Conservation (phyloP, 257 asterid species). For the Parsonsia alboflavescens region DNA sequence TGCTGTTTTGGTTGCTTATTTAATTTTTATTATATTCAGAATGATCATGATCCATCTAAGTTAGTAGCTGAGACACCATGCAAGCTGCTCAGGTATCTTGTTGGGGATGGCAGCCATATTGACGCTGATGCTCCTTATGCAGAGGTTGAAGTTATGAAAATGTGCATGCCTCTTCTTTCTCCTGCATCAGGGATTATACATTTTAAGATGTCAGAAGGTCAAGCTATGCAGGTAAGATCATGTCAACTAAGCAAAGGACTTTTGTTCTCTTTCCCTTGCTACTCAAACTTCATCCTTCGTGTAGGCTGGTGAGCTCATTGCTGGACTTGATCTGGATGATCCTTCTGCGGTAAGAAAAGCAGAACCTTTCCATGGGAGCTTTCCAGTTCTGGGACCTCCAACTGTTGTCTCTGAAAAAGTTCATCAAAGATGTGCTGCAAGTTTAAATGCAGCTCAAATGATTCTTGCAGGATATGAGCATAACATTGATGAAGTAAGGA, state of each 20-base stretch:
- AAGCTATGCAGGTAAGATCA: slow-evolving; percentile 92
- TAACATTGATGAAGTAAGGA: slow-evolving; percentile 74
- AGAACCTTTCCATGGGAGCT: slow-evolving; percentile 86
- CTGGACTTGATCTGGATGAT: slow-evolving; percentile 92
- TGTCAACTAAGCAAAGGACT: slow-evolving; percentile 9
- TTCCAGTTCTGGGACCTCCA: slow-evolving; percentile 92
- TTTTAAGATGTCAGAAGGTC: slow-evolving; percentile 90
- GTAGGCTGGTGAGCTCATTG: slow-evolving; percentile 97
- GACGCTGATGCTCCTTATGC: slow-evolving; percentile 95
- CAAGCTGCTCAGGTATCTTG: slow-evolving; percentile 59
- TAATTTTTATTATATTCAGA: slow-evolving; percentile 40
- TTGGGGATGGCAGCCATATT: slow-evolving; percentile 63
- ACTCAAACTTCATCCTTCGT: slow-evolving; percentile 9
- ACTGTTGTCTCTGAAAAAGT: slow-evolving; percentile 95
- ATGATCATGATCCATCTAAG: slow-evolving; percentile 98
- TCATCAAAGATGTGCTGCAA: slow-evolving; percentile 97
- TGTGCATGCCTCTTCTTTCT: slow-evolving; percentile 99
- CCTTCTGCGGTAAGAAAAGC: slow-evolving; percentile 99
- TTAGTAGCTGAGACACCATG: slow-evolving; percentile 97
- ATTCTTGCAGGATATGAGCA: slow-evolving; percentile 99
- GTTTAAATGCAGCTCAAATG: slow-evolving; percentile 89
- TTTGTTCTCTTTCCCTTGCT: not conserved
- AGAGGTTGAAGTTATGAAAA: slow-evolving; percentile 99
- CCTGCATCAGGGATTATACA: slow-evolving; percentile 92
- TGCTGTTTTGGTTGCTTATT: slow-evolving; percentile 15